Evolutionary conservation across 2,329 filamentous ascomycete species (phyloP), one percentile per base, ranked within the genome.

Genomic region (Calonectria pseudoreteaudii): DNA sequence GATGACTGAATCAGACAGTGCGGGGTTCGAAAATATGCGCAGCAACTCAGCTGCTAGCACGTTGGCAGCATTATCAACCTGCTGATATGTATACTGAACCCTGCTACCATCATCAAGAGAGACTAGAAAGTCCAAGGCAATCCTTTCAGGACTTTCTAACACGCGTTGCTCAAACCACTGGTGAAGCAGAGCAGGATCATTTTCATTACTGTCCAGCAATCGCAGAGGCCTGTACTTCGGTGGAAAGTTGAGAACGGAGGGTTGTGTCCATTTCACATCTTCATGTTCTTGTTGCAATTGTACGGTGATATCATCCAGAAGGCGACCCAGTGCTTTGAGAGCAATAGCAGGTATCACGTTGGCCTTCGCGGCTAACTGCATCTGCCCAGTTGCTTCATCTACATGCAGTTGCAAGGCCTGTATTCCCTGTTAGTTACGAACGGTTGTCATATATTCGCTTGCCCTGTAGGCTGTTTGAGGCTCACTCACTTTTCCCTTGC

Each of bases 351-450:
- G 56, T 23, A 60, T 60, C n/a, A 41, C 13, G 36, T 60, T 28
- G 18, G n/a, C 56, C 13, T 60, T 34, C 9, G 56, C 34, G 6
- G 34, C 36, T n/a, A 60, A 20, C 34, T 20, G 34, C 5, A 41
- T 31, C 11, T 41, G 13, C 14, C 6, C 23, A 16, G n/a, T 41
- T 16, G n/a, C 6, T 13, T 36, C n/a, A 41, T 60, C 31, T 9
- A 60, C 10, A 41, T 60, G 56, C 36, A 60, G 34, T 7, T 60
- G 56, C 56, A 60, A 26, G n/a, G 34, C 23, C 56, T 60, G 34
- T 3, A 41, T 23, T 38, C 2, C 2, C 10, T 41, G 34, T 60
- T 20, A 60, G 56, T 28, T 14, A 18, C 20, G 6, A 38, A 23
- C 14, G 16, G 13, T 41, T 18, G 4, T 16, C 18, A 44, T 44